Base-by-base conservation (phyloP, 176 grass and related monocot species). In the Puya raimondii region DNA sequence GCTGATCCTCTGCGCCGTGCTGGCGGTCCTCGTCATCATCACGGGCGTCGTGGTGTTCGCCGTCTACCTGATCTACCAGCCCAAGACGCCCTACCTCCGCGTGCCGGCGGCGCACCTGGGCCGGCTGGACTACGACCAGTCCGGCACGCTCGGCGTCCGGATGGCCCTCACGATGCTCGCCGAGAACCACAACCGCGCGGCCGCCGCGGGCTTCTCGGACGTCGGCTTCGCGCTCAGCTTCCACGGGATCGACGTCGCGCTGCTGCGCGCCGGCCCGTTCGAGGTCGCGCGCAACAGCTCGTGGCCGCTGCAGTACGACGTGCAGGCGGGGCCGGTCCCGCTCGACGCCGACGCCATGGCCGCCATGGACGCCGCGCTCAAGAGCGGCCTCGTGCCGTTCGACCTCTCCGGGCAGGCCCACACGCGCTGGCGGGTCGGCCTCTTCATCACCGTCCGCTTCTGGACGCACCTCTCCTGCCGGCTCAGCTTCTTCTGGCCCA, bases 51-150 rank as follows among this genome's bases (percentile, higher is more conserved):
- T 67, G 12, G 86, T 96, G 16, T 87, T 96, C 81, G 65, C 78
- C 22, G 81, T 96, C 23, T 91, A 91, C 83, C 58, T 96, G 9
- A 64, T 91, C 12, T 91, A 89, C 81, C 82, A 88, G 76, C 92
- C 86, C 18, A 78, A 58, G 81, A 88, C 83, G 83, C 88, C 88
- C 5, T 86, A 86, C 76, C 76, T 96, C 48, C 51, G 83, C 2
- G 80, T 96, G 22, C 50, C 74, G 21, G 75, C 69, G 54, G 88
- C 92, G 2, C 84, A 69, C 3, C 86, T 92, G 9, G 26, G 65
- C 52, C 23, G 10, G 0, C 86, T 96, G 1, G 42, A 9, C 11
- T 90, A 92, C 64, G 75, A 63, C 57, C 76, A 80, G 16, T 51
- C 47, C 23, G 81, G 89, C 17, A 82, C 69, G 22, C 87, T 96